Conservation (phyloP, 83 land plant genomes). For the Picea abies region DNA sequence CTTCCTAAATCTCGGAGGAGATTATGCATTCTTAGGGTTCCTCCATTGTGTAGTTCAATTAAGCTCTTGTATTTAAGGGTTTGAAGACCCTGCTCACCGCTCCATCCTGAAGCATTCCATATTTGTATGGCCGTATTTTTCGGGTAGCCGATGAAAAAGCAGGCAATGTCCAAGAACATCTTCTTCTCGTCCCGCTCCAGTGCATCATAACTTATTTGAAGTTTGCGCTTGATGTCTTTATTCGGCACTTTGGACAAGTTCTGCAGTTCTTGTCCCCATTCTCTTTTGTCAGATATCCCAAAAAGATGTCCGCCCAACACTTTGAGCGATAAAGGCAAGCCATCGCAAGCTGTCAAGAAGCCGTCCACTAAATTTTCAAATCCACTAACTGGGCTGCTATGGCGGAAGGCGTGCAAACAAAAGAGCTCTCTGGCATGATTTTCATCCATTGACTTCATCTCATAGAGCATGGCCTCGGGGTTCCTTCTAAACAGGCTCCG, state of each 20-base stretch:
- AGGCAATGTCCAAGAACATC: slow-evolving; percentile 7
- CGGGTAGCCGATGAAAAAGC: not conserved
- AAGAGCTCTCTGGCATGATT: not conserved
- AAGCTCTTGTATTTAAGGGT: not conserved
- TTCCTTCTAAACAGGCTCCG: not conserved
- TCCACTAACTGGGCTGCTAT: too few relatives aligned
- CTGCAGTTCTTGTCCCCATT: too few relatives aligned
- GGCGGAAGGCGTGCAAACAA: too few relatives aligned
- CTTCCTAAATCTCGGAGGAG: not conserved
- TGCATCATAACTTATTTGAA: not conserved
- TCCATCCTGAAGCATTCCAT: slow-evolving; percentile 2
- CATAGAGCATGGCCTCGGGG: not conserved
- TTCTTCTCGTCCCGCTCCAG: not conserved
- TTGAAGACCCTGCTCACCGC: not conserved
- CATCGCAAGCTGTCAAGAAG: too few relatives aligned
- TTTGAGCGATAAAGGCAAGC: too few relatives aligned
- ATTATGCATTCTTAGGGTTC: too few relatives aligned
- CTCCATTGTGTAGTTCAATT: not conserved
- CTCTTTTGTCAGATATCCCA: too few relatives aligned
- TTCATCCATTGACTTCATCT: not conserved
- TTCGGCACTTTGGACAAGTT: too few relatives aligned
- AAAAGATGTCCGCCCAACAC: too few relatives aligned
- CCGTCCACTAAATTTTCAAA: too few relatives aligned
- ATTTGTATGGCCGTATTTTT: not conserved
- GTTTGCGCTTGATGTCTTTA: not conserved